Evolutionary conservation across 495 filamentous ascomycete genomes (phyloP).

Genomic region (Daldinia grandis): DNA sequence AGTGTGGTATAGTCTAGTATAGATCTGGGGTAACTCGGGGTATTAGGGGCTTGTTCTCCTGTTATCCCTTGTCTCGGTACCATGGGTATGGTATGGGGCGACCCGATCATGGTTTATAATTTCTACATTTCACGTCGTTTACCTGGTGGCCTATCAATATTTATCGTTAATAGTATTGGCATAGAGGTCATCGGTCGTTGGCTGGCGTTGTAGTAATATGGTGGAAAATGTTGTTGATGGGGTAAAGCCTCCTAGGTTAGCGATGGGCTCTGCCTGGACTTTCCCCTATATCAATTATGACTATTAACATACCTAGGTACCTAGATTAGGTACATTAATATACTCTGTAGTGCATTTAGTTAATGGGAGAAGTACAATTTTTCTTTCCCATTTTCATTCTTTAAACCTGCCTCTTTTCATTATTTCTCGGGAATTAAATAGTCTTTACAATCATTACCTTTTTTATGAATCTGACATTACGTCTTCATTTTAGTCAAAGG

Average conservation of each 20-base stretch:
- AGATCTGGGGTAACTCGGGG: slow-evolving; percentile 23
- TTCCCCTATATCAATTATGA: neutral
- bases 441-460: neutral
- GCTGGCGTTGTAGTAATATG: too few species aligned
- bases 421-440: neutral
- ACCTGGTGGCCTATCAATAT: neutral
- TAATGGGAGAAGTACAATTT: neutral
- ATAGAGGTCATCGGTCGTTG: neutral
- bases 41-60: slow-evolving; percentile 6
- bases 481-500: neutral
- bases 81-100: slow-evolving; percentile 2
- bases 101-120: slow-evolving; percentile 2
- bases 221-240: too few species aligned
- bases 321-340: too few species aligned
- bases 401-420: neutral
- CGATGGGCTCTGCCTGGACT: too few species aligned
- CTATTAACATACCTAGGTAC: too few species aligned
- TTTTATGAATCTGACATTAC: neutral
- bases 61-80: slow-evolving; percentile 14
- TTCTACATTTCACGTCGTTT: neutral
- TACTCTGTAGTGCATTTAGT: too few species aligned
- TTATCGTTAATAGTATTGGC: too few species aligned
- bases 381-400: neutral
- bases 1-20: slow-evolving; percentile 18
- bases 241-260: too few species aligned